Conservation (phyloP, 768 basidiomycete species). For the Lactarius sanguifluus region DNA sequence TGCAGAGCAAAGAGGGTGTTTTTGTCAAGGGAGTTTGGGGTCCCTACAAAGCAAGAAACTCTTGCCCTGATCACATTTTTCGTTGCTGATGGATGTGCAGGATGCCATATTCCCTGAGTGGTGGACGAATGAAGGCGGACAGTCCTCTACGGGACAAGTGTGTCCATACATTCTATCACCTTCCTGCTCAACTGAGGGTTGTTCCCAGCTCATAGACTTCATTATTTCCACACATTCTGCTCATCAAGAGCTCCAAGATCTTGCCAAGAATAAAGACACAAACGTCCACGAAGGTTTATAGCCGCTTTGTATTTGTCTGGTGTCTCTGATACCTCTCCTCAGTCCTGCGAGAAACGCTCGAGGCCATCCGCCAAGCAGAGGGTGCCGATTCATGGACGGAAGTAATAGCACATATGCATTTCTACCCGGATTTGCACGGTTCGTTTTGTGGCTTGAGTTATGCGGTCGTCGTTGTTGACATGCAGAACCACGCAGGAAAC, state of each 20-base stretch:
- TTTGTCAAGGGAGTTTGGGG: conserved; percentile 95
- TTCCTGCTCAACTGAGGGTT: not conserved
- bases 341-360: conserved; percentile 77
- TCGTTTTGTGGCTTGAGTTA: conserved; percentile 12
- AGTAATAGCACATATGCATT: conserved; percentile 84
- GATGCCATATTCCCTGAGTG: conserved; percentile 89
- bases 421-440: conserved; percentile 97
- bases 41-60: conserved; percentile 63
- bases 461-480: not conserved
- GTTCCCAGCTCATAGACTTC: conserved; percentile 81
- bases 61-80: conserved; percentile 9
- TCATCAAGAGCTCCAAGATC: conserved; percentile 63
- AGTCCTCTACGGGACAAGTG: conserved; percentile 96
- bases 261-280: conserved; percentile 57
- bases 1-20: conserved; percentile 72
- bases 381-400: conserved; percentile 68
- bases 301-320: not conserved
- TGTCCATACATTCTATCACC: not conserved
- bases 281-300: conserved; percentile 57
- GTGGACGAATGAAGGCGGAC: conserved; percentile 99
- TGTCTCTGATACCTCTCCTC: conserved; percentile 8
- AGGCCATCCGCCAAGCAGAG: conserved; percentile 57
- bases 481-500: conserved; percentile 59
- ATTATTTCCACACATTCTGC: conserved; percentile 91
- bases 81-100: conserved; percentile 38